These are phyloP conservation scores for Nicotiana noctiflora DNA, from an alignment of 257 asterid genomes.

Conservation along the genomic window DNA sequence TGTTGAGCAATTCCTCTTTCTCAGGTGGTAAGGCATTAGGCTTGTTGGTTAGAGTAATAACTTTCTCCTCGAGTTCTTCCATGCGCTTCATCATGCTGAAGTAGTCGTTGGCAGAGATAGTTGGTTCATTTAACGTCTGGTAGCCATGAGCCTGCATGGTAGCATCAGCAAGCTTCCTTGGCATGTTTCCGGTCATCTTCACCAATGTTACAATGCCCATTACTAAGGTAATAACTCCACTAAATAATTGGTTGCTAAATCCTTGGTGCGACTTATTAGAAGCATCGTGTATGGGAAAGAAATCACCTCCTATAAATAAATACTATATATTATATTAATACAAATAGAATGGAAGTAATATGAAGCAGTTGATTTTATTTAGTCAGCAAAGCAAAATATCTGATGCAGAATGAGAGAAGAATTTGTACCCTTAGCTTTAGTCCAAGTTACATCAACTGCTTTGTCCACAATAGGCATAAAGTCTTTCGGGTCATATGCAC, in stretches of 20 bases:
- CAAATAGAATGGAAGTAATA: not conserved
- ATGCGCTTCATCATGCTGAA: slow-evolving; percentile 79
- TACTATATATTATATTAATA: too few relatives aligned
- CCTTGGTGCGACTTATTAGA: slow-evolving; percentile 32
- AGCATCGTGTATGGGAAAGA: slow-evolving; percentile 17
- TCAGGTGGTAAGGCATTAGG: slow-evolving; percentile 60
- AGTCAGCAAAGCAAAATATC: not conserved
- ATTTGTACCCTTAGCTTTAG: slow-evolving; percentile 14
- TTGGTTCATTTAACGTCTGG: slow-evolving; percentile 32
- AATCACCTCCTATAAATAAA: slow-evolving; percentile 17
- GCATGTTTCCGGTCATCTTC: slow-evolving; percentile 85
- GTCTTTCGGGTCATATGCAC: not conserved
- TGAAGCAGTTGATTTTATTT: not conserved
- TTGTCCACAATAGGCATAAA: slow-evolving; percentile 41
- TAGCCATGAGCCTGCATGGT: slow-evolving; percentile 51
- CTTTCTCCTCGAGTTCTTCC: slow-evolving; percentile 79
- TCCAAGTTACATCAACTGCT: slow-evolving; percentile 41
- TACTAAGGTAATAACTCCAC: slow-evolving; percentile 70
- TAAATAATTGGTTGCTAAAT: slow-evolving; percentile 51
- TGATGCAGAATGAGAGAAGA: not conserved
- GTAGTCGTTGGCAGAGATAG: slow-evolving; percentile 55
- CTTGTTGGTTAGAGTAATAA: slow-evolving; percentile 37
- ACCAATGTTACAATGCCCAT: slow-evolving; percentile 85
- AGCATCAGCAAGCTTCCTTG: slow-evolving; percentile 62
- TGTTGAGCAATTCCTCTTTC: slow-evolving; percentile 69